A percentile compares a stretch with the other conserved stretches of the same genome.
These are phyloP conservation scores for Suillus discolor DNA, from an alignment of 768 basidiomycete species.

Conservation along the genomic window DNA sequence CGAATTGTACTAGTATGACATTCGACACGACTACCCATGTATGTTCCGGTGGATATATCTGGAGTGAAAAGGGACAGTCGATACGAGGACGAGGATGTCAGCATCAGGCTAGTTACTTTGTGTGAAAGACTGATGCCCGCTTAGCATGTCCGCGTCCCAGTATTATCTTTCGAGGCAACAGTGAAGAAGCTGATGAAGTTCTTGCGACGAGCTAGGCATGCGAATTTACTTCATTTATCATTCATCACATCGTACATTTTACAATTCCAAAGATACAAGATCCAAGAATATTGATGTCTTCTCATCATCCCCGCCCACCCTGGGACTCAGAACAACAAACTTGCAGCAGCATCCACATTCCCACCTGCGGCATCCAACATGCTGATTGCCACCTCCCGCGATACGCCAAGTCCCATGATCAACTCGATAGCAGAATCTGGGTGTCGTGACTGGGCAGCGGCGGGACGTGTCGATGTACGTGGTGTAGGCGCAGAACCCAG, in stretches of 20 bases:
- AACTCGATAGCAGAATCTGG: conserved; percentile 65
- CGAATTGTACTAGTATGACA: not conserved
- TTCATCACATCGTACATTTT: not conserved
- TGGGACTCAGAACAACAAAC: conserved; percentile 66
- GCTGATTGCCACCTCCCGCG: conserved; percentile 75
- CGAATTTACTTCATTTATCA: not conserved
- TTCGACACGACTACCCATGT: no score
- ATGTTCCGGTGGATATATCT: no score
- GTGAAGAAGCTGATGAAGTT: no score
- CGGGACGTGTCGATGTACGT: conserved; percentile 24
- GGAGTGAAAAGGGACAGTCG: no score
- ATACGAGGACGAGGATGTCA: no score
- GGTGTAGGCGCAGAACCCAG: conserved; percentile 50
- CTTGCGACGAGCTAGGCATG: no score
- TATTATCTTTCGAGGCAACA: no score
- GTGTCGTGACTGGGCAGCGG: conserved; percentile 29
- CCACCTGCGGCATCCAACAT: conserved; percentile 80
- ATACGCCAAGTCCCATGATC: conserved; percentile 77
- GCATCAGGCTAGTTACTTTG: no score
- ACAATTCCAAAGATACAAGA: not conserved
- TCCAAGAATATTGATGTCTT: not conserved
- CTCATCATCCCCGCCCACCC: not conserved
- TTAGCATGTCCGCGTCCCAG: no score
- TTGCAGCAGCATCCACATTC: conserved; percentile 87
- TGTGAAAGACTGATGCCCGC: no score